These are phyloP conservation scores for Ochetophila trinervis DNA, from an alignment of 306 rosid genomes.

Conservation along the genomic window DNA sequence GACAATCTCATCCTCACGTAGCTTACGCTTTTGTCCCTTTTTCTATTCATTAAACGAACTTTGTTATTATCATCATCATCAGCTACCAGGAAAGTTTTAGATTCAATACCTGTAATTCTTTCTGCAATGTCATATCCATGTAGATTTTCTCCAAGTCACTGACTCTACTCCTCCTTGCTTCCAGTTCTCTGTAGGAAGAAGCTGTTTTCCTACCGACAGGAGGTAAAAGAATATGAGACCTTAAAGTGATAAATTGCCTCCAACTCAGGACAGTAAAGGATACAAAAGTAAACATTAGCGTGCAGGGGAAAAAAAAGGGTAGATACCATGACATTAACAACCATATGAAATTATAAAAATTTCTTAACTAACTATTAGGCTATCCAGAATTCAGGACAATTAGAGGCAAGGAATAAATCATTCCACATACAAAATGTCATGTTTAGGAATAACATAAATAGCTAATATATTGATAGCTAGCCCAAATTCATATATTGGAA, in stretches of 20 bases:
- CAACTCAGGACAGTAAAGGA: background rate
- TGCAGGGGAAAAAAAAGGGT: too few species aligned
- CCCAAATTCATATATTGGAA: too few species aligned
- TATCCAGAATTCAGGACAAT: background rate
- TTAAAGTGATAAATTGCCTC: background rate
- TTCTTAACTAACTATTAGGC: background rate
- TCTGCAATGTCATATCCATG: conserved; percentile 65
- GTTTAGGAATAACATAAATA: too few species aligned
- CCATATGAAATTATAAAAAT: background rate
- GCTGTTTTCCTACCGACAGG: conserved; percentile 45
- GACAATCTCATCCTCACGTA: conserved; percentile 68
- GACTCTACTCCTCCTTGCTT: conserved; percentile 64
- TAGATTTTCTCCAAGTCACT: conserved; percentile 59
- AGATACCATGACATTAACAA: too few species aligned
- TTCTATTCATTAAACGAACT: conserved; percentile 26
- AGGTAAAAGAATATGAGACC: background rate
- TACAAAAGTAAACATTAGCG: background rate
- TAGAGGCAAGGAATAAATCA: background rate
- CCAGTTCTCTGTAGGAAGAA: conserved; percentile 52
- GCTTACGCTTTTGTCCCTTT: conserved; percentile 72
- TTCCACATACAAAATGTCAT: background rate
- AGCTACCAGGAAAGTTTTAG: background rate
- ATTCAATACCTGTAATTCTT: conserved; percentile 67
- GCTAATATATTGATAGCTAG: background rate
- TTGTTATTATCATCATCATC: conserved; percentile 1